Conservation (phyloP, 139 green algal genomes). For the Ulvella scutata region DNA sequence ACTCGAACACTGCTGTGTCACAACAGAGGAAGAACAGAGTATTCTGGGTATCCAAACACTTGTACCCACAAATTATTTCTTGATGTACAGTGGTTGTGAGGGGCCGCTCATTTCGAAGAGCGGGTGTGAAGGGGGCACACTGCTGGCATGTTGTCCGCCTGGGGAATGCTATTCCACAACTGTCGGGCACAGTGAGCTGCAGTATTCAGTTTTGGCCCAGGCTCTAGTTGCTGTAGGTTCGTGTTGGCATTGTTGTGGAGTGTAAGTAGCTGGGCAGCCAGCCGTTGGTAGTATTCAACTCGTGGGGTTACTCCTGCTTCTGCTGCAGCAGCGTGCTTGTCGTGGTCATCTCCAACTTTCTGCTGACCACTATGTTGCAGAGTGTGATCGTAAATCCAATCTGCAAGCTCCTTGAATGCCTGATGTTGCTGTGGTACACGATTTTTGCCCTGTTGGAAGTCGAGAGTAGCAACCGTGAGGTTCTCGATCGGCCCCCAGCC, state of each 20-base stretch:
- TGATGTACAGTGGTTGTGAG: no score
- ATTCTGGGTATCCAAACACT: no score
- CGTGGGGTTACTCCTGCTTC: neutral
- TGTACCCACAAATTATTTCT: no score
- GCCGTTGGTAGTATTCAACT: neutral
- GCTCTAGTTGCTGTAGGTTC: neutral
- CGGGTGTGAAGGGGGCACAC: no score
- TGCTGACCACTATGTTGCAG: no score
- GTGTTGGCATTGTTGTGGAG: neutral
- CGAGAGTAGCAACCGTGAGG: neutral
- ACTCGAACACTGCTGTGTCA: no score
- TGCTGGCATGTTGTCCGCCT: neutral
- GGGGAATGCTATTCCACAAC: neutral
- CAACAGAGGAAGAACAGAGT: no score
- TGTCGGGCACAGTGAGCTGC: neutral
- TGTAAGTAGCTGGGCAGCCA: neutral
- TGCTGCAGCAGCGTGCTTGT: no score
- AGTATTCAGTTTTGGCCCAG: neutral
- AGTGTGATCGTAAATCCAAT: neutral
- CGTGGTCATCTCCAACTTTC: no score
- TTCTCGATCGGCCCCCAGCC: neutral
- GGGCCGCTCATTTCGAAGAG: no score
- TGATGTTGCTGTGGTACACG: neutral
- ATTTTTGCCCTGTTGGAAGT: neutral
- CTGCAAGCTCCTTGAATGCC: neutral